phyloP scores from a whole-genome alignment of 305 asterid species.

The Fraxinus latifolia region DNA sequence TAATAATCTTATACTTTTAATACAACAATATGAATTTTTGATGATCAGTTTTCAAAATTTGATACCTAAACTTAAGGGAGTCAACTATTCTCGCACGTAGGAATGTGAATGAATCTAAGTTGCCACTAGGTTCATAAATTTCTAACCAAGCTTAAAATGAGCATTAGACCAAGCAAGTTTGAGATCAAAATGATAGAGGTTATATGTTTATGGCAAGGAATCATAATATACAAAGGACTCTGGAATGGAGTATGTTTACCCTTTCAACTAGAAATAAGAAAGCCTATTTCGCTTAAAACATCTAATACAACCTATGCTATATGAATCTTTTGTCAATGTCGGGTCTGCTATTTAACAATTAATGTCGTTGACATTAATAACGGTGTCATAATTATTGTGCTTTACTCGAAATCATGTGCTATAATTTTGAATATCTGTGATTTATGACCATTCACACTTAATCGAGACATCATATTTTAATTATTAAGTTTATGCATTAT shows the following conservation, averaged over 20 bases:
- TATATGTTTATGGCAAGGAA: neutral
- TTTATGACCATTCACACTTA: too few relatives aligned
- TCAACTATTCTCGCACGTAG: neutral
- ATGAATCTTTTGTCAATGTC: too few relatives aligned
- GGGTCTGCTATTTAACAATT: too few relatives aligned
- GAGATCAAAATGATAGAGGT: neutral
- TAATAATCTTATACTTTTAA: neutral
- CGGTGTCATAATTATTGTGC: too few relatives aligned
- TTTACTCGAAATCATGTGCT: too few relatives aligned
- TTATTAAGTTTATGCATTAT: too few relatives aligned
- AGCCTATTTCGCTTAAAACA: too few relatives aligned
- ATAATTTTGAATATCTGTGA: too few relatives aligned
- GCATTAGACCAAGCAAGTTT: neutral
- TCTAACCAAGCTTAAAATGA: neutral
- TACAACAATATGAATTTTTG: neutral
- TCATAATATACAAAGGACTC: neutral
- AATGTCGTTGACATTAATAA: too few relatives aligned
- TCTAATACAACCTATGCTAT: too few relatives aligned
- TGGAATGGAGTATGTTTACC: neutral
- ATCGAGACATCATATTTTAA: too few relatives aligned
- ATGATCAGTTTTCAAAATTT: neutral
- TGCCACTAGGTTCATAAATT: neutral
- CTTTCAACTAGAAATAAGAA: neutral
- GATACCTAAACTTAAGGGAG: neutral
- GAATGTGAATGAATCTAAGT: neutral